These are phyloP conservation scores for Botryococcus braunii DNA, from an alignment of 163 green algal species.

Conservation along the genomic window DNA sequence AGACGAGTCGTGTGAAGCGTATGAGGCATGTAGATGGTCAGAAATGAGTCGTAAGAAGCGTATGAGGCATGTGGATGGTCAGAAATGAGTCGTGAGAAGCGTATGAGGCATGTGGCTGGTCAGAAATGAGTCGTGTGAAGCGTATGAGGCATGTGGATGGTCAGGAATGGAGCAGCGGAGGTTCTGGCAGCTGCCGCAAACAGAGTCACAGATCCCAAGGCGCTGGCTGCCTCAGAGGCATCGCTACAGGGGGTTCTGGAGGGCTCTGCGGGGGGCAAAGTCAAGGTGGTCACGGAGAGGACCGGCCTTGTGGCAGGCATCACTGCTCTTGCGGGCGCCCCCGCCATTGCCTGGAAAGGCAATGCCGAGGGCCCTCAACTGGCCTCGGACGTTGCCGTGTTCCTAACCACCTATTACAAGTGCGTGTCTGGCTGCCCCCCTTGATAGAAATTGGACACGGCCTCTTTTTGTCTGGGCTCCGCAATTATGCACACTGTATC, in stretches of 20 bases:
- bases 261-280: conserved; percentile 52
- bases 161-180: conserved; percentile 26
- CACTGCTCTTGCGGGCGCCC: conserved; percentile 12
- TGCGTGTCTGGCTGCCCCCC: conserved; percentile 18
- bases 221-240: conserved; percentile 22
- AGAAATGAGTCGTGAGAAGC: too few relatives aligned
- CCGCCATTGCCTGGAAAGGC: neutral
- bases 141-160: neutral
- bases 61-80: too few relatives aligned
- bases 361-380: conserved; percentile 9
- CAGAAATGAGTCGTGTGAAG: too few relatives aligned
- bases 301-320: conserved; percentile 33
- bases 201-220: conserved; percentile 19
- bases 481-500: neutral
- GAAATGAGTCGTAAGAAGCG: too few relatives aligned
- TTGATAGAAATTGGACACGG: too few relatives aligned
- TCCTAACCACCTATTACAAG: conserved; percentile 40
- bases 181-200: conserved; percentile 30
- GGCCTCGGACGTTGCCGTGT: conserved; percentile 27
- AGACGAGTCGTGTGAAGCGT: too few relatives aligned
- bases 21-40: too few relatives aligned
- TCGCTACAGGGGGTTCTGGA: conserved; percentile 34
- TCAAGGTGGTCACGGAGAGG: conserved; percentile 58
- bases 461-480: neutral
- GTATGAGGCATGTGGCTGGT: too few relatives aligned